Evolutionary conservation across 306 rosid genomes (phyloP).

Genomic region (Prunus dulcis): DNA sequence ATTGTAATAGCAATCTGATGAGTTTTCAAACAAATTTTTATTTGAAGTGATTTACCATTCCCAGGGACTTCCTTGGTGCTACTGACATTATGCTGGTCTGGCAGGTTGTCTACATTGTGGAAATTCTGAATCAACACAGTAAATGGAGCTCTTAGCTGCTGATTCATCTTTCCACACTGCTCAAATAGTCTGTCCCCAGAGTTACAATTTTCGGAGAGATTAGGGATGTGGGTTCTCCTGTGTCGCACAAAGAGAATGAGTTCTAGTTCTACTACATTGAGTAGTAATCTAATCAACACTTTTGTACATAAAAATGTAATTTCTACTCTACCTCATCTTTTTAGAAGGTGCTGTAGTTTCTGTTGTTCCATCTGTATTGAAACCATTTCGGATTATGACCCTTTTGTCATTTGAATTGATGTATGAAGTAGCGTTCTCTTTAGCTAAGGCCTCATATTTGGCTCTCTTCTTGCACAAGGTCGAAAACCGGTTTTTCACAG

Average conservation of each 20-base stretch:
- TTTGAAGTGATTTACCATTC: slow-evolving; percentile 47
- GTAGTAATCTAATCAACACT: slow-evolving; percentile 13
- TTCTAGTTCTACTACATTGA: slow-evolving; percentile 16
- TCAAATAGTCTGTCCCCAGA: slow-evolving; percentile 59
- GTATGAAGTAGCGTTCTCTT: slow-evolving; percentile 68
- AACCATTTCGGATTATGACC: slow-evolving; percentile 44
- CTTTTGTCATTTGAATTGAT: slow-evolving; percentile 76
- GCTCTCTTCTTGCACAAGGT: slow-evolving; percentile 98
- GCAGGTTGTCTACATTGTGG: slow-evolving; percentile 44
- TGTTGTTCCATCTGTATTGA: slow-evolving; percentile 41
- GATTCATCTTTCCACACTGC: slow-evolving; percentile 47
- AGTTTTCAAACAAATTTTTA: slow-evolving; percentile 14
- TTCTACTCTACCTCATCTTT: slow-evolving; percentile 64
- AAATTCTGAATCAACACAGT: slow-evolving; percentile 78
- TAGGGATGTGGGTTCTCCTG: slow-evolving; percentile 74
- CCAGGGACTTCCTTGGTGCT: slow-evolving; percentile 37
- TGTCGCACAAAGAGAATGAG: slow-evolving; percentile 18
- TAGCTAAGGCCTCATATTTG: slow-evolving; percentile 85
- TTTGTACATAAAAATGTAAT: slow-evolving; percentile 6
- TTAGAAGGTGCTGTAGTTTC: slow-evolving; percentile 48
- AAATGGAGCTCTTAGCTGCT: slow-evolving; percentile 70
- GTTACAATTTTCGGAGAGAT: slow-evolving; percentile 42
- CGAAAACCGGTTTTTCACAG: slow-evolving; percentile 95
- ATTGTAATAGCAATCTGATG: slow-evolving; percentile 20
- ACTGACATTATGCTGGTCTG: slow-evolving; percentile 42